These are phyloP conservation scores for Fusarium pseudonygamai DNA, from an alignment of 2,329 filamentous ascomycete species.

Conservation along the genomic window DNA sequence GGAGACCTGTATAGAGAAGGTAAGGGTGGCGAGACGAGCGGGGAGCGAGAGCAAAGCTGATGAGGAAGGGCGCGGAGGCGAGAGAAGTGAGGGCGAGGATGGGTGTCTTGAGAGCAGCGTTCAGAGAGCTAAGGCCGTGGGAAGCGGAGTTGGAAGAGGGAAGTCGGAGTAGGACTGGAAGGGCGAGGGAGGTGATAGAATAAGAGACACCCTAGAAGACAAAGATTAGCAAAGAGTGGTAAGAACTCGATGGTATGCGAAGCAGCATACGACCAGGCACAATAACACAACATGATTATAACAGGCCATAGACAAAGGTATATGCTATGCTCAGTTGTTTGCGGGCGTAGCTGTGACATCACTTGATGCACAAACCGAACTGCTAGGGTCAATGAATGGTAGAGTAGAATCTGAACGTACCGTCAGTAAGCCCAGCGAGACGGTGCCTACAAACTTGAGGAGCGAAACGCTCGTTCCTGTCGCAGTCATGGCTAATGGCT, in stretches of 20 bases:
- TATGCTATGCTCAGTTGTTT: background rate
- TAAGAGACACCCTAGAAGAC: constrained; percentile 83
- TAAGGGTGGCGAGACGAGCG: constrained; percentile 84
- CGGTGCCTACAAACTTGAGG: constrained; percentile 92
- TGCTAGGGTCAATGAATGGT: background rate
- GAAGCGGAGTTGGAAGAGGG: constrained; percentile 78
- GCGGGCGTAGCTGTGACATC: background rate
- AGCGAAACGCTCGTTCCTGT: constrained; percentile 76
- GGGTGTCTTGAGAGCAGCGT: constrained; percentile 70
- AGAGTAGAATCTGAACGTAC: constrained; percentile 61
- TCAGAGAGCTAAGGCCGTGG: constrained; percentile 75
- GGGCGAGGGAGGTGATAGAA: constrained; percentile 78
- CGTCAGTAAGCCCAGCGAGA: constrained; percentile 87
- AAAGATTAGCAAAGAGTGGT: constrained; percentile 24
- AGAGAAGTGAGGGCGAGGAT: constrained; percentile 74
- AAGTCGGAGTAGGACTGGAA: constrained; percentile 83
- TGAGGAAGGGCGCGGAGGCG: constrained; percentile 75
- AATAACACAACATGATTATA: background rate
- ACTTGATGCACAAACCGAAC: constrained; percentile 19
- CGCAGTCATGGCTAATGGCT: constrained; percentile 64
- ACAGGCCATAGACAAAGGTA: background rate
- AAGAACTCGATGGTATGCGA: background rate
- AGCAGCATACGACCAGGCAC: background rate
- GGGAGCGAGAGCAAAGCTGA: constrained; percentile 82
- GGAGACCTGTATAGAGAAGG: constrained; percentile 82